These are phyloP conservation scores for Fraxinus americana DNA, from an alignment of 257 asterid genomes.

Conservation along the genomic window DNA sequence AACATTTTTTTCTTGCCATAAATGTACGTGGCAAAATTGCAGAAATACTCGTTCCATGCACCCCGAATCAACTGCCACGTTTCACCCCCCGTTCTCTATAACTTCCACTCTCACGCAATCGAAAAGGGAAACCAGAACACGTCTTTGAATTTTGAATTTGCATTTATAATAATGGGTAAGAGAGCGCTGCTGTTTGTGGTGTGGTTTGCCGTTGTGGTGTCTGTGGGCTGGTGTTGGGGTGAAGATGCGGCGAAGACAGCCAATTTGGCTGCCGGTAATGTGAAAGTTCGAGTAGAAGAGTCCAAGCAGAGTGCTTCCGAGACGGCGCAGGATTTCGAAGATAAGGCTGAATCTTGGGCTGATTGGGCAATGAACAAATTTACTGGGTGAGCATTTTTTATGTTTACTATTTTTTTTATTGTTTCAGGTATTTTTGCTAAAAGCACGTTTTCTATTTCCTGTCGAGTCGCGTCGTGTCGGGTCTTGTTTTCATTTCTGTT, in stretches of 20 bases:
- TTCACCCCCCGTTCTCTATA: background rate
- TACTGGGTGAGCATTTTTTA: slow-evolving; percentile 37
- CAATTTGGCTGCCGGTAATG: slow-evolving; percentile 9
- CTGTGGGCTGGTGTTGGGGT: slow-evolving; percentile 31
- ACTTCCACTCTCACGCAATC: background rate
- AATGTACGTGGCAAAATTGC: slow-evolving; percentile 25
- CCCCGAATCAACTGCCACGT: slow-evolving; percentile 21
- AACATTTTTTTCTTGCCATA: background rate
- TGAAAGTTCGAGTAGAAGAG: background rate
- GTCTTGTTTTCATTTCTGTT: too few species aligned
- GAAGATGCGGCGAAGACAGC: slow-evolving; percentile 13
- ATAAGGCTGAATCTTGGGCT: slow-evolving; percentile 40
- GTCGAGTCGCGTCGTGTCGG: too few species aligned
- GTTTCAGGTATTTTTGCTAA: background rate
- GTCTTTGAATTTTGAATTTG: background rate
- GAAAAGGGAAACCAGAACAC: background rate
- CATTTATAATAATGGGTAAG: slow-evolving; percentile 18
- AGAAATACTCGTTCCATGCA: slow-evolving; percentile 26
- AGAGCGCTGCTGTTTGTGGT: slow-evolving; percentile 20
- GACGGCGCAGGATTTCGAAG: slow-evolving; percentile 28
- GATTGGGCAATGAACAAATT: slow-evolving; percentile 49
- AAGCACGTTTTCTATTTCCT: background rate
- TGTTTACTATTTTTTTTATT: background rate
- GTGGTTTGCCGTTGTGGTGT: slow-evolving; percentile 25
- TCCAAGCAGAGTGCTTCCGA: background rate